A percentile compares a stretch with the other conserved stretches of the same genome.
phyloP scores from a whole-genome alignment of 208 protist genomes.

The Trypanosoma congolense region DNA sequence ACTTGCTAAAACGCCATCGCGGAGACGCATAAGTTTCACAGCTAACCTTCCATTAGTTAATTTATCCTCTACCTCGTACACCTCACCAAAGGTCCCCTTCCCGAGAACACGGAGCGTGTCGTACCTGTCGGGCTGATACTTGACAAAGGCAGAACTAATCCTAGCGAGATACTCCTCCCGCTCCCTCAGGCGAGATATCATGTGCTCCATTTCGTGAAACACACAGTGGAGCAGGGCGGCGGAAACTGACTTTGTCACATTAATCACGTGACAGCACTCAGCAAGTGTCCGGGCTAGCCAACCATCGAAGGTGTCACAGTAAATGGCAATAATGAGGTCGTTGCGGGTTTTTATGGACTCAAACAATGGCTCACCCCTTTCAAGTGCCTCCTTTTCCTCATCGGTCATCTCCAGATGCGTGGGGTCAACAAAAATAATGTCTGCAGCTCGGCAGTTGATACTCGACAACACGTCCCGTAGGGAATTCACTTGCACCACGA shows the following conservation, averaged over 20 bases:
- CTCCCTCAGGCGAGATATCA: conserved; percentile 71
- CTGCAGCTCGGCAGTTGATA: conserved; percentile 43
- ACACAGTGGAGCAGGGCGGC: conserved; percentile 72
- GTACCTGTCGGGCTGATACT: conserved; percentile 38
- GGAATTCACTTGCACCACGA: conserved; percentile 74
- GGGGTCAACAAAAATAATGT: conserved; percentile 83
- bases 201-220: conserved; percentile 81
- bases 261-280: conserved; percentile 69
- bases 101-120: conserved; percentile 63
- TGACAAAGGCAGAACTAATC: conserved; percentile 71
- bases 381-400: conserved; percentile 50
- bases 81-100: conserved; percentile 82
- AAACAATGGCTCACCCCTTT: conserved; percentile 44
- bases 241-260: conserved; percentile 73
- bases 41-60: conserved; percentile 84
- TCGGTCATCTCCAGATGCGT: conserved; percentile 50
- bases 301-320: conserved; percentile 72
- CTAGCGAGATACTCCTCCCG: conserved; percentile 74
- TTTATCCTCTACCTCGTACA: conserved; percentile 82
- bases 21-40: conserved; percentile 85
- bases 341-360: conserved; percentile 42
- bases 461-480: conserved; percentile 67
- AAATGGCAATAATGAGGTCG: conserved; percentile 65
- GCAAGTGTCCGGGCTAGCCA: conserved; percentile 75
- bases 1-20: conserved; percentile 73